Base-by-base conservation (phyloP, 257 asterid species). In the Penstemon barbatus region DNA sequence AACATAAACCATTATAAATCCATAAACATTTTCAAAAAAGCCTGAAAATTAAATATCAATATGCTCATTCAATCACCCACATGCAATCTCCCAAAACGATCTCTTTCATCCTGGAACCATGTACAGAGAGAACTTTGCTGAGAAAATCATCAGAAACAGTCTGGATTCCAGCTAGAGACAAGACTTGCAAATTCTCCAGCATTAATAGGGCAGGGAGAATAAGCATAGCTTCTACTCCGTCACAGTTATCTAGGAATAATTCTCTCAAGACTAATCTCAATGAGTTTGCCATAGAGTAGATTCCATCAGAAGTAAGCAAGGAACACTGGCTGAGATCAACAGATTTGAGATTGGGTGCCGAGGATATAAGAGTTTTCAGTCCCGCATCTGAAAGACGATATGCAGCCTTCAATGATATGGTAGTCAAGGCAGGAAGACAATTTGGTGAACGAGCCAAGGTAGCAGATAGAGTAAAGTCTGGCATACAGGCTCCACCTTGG, bases 381-480 rank as follows among this genome's bases (percentile, higher is more conserved):
- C 98, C 98, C 69, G 71, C 74, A 74, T 93, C 98, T 42, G 97
- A 75, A 74, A 93, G 90, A 49, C 97, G 95, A 80, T 88, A 93
- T n/a, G 97, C 98, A 71, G 90, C 96, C 86, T 79, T 84, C 78
- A 93, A 77, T 5, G 98, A 93, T 66, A 90, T 15, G 1, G 86
- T 71, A 61, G 92, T 75, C 75, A 93, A 71, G 60, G 86, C 82
- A 65, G 95, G 86, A 65, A 93, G 87, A 71, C 81, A 65, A 60
- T 81, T 80, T 49, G 89, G 81, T 18, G 85, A 77, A 70, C 76
- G 75, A 62, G 94, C 93, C 74, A 90, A 77, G 25, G 96, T 70
- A 64, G 79, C 74, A 18, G 69, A 44, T 36, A 90, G 72, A 66
- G 62, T 64, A 72, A 77, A 86, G 77, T 93, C 98, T 13, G 96